Evolutionary conservation across 78 protist genomes (phyloP).

Genomic region (Pelomyxa schiedti): DNA sequence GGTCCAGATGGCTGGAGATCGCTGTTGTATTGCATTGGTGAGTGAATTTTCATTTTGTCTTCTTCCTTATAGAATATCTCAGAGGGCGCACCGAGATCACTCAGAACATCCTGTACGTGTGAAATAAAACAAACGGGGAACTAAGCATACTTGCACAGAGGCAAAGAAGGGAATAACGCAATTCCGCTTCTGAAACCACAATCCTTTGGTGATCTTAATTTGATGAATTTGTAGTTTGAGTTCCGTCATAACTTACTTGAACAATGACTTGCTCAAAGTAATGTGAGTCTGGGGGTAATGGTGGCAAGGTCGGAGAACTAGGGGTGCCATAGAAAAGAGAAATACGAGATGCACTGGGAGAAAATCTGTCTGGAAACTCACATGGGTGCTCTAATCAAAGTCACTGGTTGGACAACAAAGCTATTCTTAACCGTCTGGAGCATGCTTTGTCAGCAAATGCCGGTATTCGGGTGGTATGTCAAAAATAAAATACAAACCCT

Average conservation of each 20-base stretch:
- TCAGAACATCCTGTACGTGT: conserved; percentile 41
- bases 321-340: conserved; percentile 28
- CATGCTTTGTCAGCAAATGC: too few species aligned
- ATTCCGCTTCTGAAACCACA: conserved; percentile 26
- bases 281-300: not conserved
- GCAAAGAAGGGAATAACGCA: too few species aligned
- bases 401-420: not conserved
- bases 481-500: conserved; percentile 50
- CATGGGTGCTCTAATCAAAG: conserved; percentile 11
- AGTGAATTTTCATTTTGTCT: conserved; percentile 50
- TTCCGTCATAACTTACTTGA: too few species aligned
- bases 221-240: not conserved
- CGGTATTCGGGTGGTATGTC: conserved; percentile 39
- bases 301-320: not conserved
- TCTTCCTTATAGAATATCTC: conserved; percentile 50
- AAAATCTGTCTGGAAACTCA: conserved; percentile 61
- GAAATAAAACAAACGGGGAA: conserved; percentile 31
- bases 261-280: not conserved
- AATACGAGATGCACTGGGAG: conserved; percentile 43
- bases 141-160: too few species aligned
- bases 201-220: conserved; percentile 19
- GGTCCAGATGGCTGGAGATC: too few species aligned
- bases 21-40: too few species aligned
- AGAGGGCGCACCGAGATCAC: conserved; percentile 50
- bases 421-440: not conserved